Evolutionary conservation across 108 stramenopile species (phyloP).

Genomic region (Epipyxis sp.): DNA sequence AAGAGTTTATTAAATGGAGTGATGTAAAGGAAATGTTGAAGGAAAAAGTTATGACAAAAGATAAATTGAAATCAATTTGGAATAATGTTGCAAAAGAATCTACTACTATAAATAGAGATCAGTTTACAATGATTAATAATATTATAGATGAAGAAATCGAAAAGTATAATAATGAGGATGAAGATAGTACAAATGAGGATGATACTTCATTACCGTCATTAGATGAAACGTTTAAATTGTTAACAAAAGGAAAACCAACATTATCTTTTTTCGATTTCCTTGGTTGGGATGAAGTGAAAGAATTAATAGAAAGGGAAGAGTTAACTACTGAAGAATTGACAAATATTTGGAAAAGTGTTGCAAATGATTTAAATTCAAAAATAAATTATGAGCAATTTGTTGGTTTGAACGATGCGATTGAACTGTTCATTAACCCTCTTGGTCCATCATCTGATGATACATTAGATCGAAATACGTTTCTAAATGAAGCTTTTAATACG

Average conservation of each 20-base stretch:
- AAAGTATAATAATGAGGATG: no score
- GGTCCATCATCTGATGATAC: no score
- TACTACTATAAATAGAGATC: no score
- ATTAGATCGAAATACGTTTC: background rate
- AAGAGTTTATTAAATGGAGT: background rate
- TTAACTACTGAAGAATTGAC: background rate
- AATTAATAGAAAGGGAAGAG: background rate
- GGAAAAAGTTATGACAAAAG: background rate
- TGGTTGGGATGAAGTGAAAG: background rate
- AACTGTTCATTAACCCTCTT: no score
- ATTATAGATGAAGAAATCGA: no score
- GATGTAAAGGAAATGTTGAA: background rate
- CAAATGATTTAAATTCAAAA: background rate
- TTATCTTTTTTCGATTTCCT: background rate
- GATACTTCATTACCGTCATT: no score
- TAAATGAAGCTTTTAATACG: background rate
- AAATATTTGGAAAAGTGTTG: background rate
- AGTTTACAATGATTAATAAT: no score
- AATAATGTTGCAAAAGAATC: background rate
- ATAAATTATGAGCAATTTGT: background rate
- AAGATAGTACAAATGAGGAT: no score
- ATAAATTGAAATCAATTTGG: background rate
- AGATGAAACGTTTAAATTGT: background rate
- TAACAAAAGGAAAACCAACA: background rate
- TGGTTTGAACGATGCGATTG: background rate